Base-by-base conservation (phyloP, 2,329 filamentous ascomycete genomes). In the Calonectria henricotiae region DNA sequence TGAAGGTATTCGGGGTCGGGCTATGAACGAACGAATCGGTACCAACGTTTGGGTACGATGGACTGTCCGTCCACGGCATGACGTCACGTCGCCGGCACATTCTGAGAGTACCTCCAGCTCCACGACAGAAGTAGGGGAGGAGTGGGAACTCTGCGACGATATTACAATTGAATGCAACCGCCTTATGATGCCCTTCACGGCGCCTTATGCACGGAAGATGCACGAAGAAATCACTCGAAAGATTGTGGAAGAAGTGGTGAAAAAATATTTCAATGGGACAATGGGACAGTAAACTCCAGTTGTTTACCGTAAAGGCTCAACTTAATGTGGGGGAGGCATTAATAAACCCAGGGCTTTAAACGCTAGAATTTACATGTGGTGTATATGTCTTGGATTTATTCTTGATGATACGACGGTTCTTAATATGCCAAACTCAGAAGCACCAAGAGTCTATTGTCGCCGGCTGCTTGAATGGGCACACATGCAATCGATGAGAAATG, bases 1-100 rank as follows among this genome's bases (percentile, higher is more conserved):
- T 15, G 73, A 78, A 47, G 84, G 84, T 39, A 76, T 84, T 46
- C 80, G 84, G 13, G 81, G 81, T 64, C 78, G 84, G 41, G 84
- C 63, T 32, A 39, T 81, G 49, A 78, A 84, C 44, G 82, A 83
- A 4, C 75, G 79, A 2, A 82, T 77, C 20, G 84, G 83, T 44
- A 83, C 85, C 23, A 79, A 60, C 5, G 54, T 77, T 13, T 82
- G 84, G 80, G 83, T 68, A 39, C 75, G 77, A 65, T 80, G 77
- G 68, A 70, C 68, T 37, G 76, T 80, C 44, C 72, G 69, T 20
- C 65, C 39, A 62, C 74, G 69, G 3, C 54, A 25, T 11, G 37
- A 54, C n/a, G 54, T 17, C 39, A 35, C 41, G 37, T 43, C 71
- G 3, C 61, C 62, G 4, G 35, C 64, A 1, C 61, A 67, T 11